phyloP scores from a whole-genome alignment of 2,329 filamentous ascomycete species.

The Neofusicoccum kwambonambiense region DNA sequence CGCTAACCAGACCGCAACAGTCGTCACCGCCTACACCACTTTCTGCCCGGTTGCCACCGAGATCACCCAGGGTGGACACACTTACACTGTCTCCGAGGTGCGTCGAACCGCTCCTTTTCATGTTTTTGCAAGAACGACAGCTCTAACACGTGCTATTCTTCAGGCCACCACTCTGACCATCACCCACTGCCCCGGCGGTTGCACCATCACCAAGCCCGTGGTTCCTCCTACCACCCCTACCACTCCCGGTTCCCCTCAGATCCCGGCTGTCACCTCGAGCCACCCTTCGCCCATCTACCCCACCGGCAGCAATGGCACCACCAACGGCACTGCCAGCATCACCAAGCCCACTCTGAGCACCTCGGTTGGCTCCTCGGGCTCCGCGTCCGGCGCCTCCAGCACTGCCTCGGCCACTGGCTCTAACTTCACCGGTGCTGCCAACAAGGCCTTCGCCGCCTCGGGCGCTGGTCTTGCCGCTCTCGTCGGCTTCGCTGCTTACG shows the following conservation, averaged over 20 bases:
- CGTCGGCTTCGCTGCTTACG: slow-evolving; percentile 48
- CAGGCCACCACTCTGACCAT: slow-evolving; percentile 32
- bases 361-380: background rate
- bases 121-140: too few relatives aligned
- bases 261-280: slow-evolving; percentile 13
- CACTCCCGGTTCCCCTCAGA: slow-evolving; percentile 2
- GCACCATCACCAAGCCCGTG: slow-evolving; percentile 23
- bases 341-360: background rate
- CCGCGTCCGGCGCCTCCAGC: background rate
- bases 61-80: slow-evolving; percentile 26
- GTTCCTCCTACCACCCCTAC: slow-evolving; percentile 6
- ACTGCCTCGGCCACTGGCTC: slow-evolving; percentile 27
- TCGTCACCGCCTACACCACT: slow-evolving; percentile 26
- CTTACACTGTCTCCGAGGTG: slow-evolving; percentile 29
- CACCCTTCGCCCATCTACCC: background rate
- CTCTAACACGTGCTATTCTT: too few relatives aligned
- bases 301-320: slow-evolving; percentile 17
- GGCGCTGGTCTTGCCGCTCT: slow-evolving; percentile 54
- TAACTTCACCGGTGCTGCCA: slow-evolving; percentile 53
- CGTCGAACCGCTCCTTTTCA: too few relatives aligned
- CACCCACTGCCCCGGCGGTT: slow-evolving; percentile 26
- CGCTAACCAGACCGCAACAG: background rate
- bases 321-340: slow-evolving; percentile 18
- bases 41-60: slow-evolving; percentile 28
- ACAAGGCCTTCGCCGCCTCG: slow-evolving; percentile 46